Conservation (phyloP, 148 eudicot genomes). For the Fagopyrum tataricum region DNA sequence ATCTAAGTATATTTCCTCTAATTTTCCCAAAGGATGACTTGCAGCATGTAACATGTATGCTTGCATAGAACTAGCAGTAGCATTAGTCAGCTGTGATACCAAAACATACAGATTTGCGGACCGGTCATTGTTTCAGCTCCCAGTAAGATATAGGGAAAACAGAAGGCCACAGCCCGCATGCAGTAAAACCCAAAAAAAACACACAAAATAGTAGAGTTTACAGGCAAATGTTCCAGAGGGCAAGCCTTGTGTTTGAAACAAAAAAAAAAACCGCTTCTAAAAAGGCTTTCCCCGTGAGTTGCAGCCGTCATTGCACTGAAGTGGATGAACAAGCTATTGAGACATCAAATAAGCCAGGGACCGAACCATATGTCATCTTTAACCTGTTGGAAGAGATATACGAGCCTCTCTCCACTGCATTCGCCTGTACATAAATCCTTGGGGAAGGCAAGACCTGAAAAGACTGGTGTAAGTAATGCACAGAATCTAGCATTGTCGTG, state of each 20-base stretch:
- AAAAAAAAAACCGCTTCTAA: not conserved
- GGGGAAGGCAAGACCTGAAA: not conserved
- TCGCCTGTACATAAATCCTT: not conserved
- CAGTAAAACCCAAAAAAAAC: not conserved
- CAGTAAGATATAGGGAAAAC: not conserved
- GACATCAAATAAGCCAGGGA: not conserved
- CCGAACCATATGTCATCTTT: not conserved
- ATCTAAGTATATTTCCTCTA: too few relatives aligned
- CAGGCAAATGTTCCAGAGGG: not conserved
- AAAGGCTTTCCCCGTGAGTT: not conserved
- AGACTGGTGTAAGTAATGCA: not conserved
- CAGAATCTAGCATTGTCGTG: not conserved
- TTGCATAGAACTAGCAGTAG: not conserved
- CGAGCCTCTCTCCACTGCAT: not conserved
- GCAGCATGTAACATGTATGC: not conserved
- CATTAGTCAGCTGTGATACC: not conserved
- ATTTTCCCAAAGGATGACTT: too few relatives aligned
- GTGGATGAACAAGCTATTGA: constrained; percentile 1
- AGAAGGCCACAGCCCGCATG: not conserved
- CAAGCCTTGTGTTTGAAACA: not conserved
- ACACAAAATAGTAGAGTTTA: not conserved
- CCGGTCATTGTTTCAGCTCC: not conserved
- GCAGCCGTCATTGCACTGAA: too few relatives aligned
- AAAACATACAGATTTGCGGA: constrained; percentile 5
- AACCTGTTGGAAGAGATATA: not conserved